phyloP scores from a whole-genome alignment of 202 grass and related monocot species.

The Panicum virgatum region DNA sequence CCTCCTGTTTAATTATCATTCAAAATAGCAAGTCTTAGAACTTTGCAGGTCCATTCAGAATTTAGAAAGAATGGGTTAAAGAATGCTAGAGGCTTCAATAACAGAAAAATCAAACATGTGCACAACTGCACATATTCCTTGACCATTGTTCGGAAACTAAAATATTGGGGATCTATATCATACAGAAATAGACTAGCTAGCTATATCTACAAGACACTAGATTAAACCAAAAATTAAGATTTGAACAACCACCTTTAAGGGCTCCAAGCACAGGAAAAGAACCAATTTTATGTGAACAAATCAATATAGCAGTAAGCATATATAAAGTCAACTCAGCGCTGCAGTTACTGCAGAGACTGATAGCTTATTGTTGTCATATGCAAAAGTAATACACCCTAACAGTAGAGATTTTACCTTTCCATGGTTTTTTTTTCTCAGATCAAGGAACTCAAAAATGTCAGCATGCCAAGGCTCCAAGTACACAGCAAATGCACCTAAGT shows the following conservation, averaged over 20 bases:
- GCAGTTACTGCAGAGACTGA: not conserved
- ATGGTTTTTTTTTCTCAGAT: conserved; percentile 95
- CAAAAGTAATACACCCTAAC: not conserved
- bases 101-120: not conserved
- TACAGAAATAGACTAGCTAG: not conserved
- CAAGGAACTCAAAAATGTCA: conserved; percentile 97
- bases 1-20: conserved; percentile 65
- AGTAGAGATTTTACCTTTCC: conserved; percentile 69
- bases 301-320: conserved; percentile 1
- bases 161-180: not conserved
- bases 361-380: not conserved
- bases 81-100: not conserved
- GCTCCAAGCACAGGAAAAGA: not conserved
- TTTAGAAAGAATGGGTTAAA: not conserved
- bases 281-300: not conserved
- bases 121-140: not conserved
- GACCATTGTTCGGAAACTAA: no score
- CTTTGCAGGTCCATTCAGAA: not conserved
- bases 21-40: not conserved
- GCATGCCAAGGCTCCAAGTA: conserved; percentile 98
- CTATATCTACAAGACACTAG: not conserved
- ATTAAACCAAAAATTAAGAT: conserved; percentile 15
- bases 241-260: not conserved
- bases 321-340: not conserved
- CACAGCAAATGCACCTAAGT: conserved; percentile 86